A percentile compares a stretch with the other conserved stretches of the same genome.
phyloP scores from a whole-genome alignment of 768 basidiomycete genomes.

The Mycena galericulata region DNA sequence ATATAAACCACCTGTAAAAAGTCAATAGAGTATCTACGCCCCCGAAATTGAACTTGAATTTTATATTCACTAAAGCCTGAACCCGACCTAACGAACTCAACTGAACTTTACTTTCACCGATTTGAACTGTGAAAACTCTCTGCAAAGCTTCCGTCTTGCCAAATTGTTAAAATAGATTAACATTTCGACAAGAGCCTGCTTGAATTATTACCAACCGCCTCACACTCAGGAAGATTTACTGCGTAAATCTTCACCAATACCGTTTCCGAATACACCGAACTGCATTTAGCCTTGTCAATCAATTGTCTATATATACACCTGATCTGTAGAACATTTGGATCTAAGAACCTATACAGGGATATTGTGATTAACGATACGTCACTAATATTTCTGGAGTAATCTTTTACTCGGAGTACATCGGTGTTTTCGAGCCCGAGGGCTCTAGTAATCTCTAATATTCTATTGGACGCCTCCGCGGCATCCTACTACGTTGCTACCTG shows the following conservation, averaged over 20 bases:
- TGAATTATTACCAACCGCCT: neutral
- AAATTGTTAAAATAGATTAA: neutral
- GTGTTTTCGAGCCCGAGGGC: too few relatives aligned
- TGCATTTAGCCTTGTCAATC: too few relatives aligned
- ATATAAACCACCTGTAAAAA: neutral
- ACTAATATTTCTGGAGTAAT: neutral
- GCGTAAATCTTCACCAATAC: too few relatives aligned
- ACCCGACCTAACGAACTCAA: too few relatives aligned
- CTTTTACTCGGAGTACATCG: neutral
- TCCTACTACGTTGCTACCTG: too few relatives aligned
- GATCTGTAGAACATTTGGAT: neutral
- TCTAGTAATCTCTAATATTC: too few relatives aligned
- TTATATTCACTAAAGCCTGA: too few relatives aligned
- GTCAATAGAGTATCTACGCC: neutral
- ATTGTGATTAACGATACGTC: neutral
- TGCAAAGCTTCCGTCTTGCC: neutral
- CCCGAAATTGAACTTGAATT: neutral
- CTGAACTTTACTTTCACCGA: neutral
- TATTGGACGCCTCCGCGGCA: too few relatives aligned
- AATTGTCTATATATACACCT: too few relatives aligned
- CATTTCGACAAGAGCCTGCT: neutral
- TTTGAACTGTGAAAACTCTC: neutral
- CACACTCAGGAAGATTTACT: too few relatives aligned
- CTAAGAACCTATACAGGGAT: neutral
- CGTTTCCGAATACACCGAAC: too few relatives aligned